phyloP scores from a whole-genome alignment of 345 rosid genomes.

The Gossypium australe region DNA sequence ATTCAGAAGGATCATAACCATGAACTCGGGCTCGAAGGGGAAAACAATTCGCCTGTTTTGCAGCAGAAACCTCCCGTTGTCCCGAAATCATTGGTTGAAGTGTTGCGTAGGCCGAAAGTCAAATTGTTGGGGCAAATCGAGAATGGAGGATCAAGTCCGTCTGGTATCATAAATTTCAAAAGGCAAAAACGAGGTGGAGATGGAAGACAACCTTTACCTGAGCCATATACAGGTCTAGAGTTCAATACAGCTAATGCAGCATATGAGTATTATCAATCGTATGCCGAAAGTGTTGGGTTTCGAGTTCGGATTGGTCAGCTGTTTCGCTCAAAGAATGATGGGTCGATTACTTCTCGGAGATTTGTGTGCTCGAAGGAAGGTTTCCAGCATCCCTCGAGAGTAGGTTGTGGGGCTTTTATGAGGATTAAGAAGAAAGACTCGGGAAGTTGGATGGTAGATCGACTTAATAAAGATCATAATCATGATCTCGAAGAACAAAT shows the following conservation, averaged over 20 bases:
- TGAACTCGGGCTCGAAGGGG: conserved; percentile 47
- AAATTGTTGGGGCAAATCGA: conserved; percentile 43
- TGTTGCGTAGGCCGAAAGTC: conserved; percentile 40
- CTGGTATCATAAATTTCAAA: conserved; percentile 48
- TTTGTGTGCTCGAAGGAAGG: conserved; percentile 98
- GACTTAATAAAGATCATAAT: conserved; percentile 71
- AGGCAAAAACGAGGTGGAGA: conserved; percentile 47
- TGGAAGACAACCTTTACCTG: conserved; percentile 37
- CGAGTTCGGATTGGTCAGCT: conserved; percentile 83
- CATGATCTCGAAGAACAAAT: conserved; percentile 52
- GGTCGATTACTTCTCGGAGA: conserved; percentile 72
- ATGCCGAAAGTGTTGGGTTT: conserved; percentile 70
- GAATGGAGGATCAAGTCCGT: conserved; percentile 35
- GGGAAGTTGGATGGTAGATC: conserved; percentile 84
- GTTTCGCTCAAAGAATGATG: conserved; percentile 81
- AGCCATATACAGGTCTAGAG: conserved; percentile 63
- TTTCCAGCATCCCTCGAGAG: conserved; percentile 87
- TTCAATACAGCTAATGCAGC: conserved; percentile 79
- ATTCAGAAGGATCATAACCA: conserved; percentile 84
- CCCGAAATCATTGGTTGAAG: conserved; percentile 33
- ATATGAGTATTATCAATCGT: conserved; percentile 57
- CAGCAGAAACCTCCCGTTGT: conserved; percentile 34
- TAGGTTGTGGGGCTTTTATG: conserved; percentile 94
- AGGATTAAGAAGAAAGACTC: conserved; percentile 77
- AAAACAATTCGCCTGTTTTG: conserved; percentile 24